Percentiles rank a stretch among this genome's conserved stretches.
These are phyloP conservation scores for Nelumbo lutea DNA, from an alignment of 164 flowering plant genomes.

Conservation along the genomic window DNA sequence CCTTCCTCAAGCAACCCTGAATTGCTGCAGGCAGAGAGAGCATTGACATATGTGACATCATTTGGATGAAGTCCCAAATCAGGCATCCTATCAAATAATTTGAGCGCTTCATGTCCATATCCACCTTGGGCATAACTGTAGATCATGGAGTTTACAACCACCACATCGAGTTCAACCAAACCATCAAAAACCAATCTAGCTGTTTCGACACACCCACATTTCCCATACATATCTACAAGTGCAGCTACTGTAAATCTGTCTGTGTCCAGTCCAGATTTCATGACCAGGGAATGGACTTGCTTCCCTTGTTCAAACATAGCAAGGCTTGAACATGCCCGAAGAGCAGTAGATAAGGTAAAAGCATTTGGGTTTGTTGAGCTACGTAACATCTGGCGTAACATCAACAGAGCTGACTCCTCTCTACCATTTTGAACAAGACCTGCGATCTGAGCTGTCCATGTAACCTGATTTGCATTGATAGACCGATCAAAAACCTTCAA, in stretches of 20 bases:
- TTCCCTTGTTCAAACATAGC: constrained; percentile 41
- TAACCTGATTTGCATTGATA: constrained; percentile 39
- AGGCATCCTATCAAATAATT: constrained; percentile 31
- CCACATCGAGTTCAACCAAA: constrained; percentile 29
- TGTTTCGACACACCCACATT: constrained; percentile 36
- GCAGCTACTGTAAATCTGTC: constrained; percentile 35
- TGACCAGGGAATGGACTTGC: constrained; percentile 35
- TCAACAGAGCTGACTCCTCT: constrained; percentile 38
- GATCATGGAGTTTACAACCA: constrained; percentile 44
- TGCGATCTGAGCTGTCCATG: constrained; percentile 56
- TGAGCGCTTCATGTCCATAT: constrained; percentile 38
- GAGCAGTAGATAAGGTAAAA: constrained; percentile 43
- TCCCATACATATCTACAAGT: constrained; percentile 44
- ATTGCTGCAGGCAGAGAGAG: constrained; percentile 48
- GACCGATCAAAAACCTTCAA: constrained; percentile 35
- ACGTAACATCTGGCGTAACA: constrained; percentile 38
- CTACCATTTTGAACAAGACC: constrained; percentile 50
- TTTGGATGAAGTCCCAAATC: constrained; percentile 29
- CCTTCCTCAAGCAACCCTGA: constrained; percentile 51
- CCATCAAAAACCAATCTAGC: constrained; percentile 36
- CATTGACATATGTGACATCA: constrained; percentile 30
- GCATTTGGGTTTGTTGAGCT: constrained; percentile 35
- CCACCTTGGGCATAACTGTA: constrained; percentile 43
- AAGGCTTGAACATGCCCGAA: constrained; percentile 43
- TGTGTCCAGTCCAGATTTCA: constrained; percentile 29